These are phyloP conservation scores for Hemileccinum rubropunctum DNA, from an alignment of 768 basidiomycete species.

Conservation along the genomic window DNA sequence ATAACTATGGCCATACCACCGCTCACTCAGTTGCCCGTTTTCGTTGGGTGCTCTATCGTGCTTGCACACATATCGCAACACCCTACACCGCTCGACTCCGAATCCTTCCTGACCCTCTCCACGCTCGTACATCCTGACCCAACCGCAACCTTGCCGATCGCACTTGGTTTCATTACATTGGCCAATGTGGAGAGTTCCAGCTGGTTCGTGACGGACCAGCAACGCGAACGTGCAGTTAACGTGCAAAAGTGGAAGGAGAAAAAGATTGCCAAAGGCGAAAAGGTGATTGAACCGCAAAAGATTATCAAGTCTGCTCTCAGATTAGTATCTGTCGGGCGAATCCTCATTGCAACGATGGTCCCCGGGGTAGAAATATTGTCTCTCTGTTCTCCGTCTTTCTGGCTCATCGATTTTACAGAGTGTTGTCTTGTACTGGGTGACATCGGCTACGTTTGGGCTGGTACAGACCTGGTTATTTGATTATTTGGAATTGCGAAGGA, in stretches of 20 bases:
- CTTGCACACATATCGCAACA: conserved; percentile 53
- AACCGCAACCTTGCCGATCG: conserved; percentile 65
- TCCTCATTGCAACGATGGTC: conserved; percentile 62
- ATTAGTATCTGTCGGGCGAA: conserved; percentile 59
- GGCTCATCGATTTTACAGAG: conserved; percentile 36
- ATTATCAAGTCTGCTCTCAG: conserved; percentile 56
- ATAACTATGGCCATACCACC: conserved; percentile 60
- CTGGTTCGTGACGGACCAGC: conserved; percentile 66
- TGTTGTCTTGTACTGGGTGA: conserved; percentile 72
- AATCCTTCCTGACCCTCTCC: conserved; percentile 72
- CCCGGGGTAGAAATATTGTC: conserved; percentile 52
- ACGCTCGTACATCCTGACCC: conserved; percentile 70
- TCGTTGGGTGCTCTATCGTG: conserved; percentile 61
- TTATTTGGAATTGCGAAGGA: conserved; percentile 52
- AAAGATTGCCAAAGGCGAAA: conserved; percentile 41
- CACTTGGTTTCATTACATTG: conserved; percentile 70
- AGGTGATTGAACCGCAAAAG: conserved; percentile 45
- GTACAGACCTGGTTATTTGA: conserved; percentile 74
- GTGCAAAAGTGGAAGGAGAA: conserved; percentile 47
- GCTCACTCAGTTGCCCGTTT: conserved; percentile 68
- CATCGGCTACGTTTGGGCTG: conserved; percentile 72
- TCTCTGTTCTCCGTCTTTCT: conserved; percentile 18
- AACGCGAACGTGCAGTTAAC: conserved; percentile 47
- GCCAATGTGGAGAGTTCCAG: conserved; percentile 76
- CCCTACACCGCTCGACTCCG: conserved; percentile 69